Base-by-base conservation (phyloP, 2,329 filamentous ascomycete species). In the Pyrenochaeta sp. region DNA sequence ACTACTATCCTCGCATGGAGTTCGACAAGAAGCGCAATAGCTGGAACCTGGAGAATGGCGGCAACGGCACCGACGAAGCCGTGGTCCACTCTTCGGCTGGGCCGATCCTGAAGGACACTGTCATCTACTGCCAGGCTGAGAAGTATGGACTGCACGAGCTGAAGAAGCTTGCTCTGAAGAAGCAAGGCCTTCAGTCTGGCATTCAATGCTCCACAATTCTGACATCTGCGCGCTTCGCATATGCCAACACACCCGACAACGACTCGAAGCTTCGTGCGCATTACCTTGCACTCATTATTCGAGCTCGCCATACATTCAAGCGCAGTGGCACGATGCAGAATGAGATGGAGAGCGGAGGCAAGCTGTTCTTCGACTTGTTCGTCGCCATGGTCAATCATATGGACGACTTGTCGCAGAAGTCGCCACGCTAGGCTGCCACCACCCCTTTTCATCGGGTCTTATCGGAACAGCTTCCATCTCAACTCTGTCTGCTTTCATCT, bases 281-380 rank as follows among this genome's bases (percentile, higher is more conserved):
- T 78, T 97, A 96, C 70, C 88, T 97, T 37, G 92, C 93, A 19
- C 87, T 97, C 73, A 96, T 97, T 79, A 96, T 97, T 74, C 89
- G 93, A 65, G 92, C 90, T 69, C 87, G 93, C 66, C 86, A 87
- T 73, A 96, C 92, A 2, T 97, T 97, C 80, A 97, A 96, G 84
- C 86, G 92, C 54, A 96, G 92, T 78, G 92, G 93, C 53, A 97
- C 93, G 3, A 96, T 97, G 93, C 93, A 97, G 80, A 87, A 91
- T 67, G 93, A 97, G 81, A 97, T 97, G 93, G 91, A 91, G 77
- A 87, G 88, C 61, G 93, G 93, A 28, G 92, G 92, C 52, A 91
- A 91, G 72, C 83, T 96, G 58, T 97, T 96, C 82, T 97, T 97
- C 75, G 93, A 97, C 74, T 83, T 97, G 44, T 97, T 97, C 76